Percentiles rank a stretch among this genome's conserved stretches.
These are phyloP conservation scores for Nannochloris sp. DNA, from an alignment of 139 green algal species.

Conservation along the genomic window DNA sequence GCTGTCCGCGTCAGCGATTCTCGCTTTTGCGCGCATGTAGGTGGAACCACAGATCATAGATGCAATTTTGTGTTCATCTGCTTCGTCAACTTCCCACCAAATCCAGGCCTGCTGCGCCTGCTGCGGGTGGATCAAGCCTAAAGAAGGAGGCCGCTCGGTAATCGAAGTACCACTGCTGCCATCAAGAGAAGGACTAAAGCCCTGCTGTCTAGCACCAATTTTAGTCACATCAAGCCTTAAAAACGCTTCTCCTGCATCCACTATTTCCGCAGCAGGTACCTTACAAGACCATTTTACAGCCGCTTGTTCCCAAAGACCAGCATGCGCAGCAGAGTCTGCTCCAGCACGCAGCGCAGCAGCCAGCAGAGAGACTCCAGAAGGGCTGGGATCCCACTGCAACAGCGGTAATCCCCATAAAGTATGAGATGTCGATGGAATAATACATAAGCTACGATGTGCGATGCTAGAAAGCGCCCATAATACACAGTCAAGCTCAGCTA, in stretches of 20 bases:
- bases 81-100: not conserved
- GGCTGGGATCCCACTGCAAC: not conserved
- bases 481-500: not conserved
- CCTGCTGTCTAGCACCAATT: too few species aligned
- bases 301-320: not conserved
- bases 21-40: not conserved
- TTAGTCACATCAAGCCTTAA: too few species aligned
- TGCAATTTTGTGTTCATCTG: not conserved
- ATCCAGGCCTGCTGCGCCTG: not conserved
- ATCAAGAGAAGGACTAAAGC: too few species aligned
- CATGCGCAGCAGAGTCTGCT: not conserved
- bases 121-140: too few species aligned
- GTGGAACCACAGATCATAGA: not conserved
- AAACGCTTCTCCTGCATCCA: too few species aligned
- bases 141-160: too few species aligned
- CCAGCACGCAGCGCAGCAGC: conserved; percentile 3
- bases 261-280: not conserved
- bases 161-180: too few species aligned
- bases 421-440: conserved; percentile 16
- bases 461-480: not conserved
- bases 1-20: not conserved
- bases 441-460: not conserved
- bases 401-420: conserved; percentile 15
- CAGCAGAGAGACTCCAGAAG: not conserved
- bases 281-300: conserved; percentile 6